Conservation (phyloP, 83 land plant genomes). For the Picea mariana region DNA sequence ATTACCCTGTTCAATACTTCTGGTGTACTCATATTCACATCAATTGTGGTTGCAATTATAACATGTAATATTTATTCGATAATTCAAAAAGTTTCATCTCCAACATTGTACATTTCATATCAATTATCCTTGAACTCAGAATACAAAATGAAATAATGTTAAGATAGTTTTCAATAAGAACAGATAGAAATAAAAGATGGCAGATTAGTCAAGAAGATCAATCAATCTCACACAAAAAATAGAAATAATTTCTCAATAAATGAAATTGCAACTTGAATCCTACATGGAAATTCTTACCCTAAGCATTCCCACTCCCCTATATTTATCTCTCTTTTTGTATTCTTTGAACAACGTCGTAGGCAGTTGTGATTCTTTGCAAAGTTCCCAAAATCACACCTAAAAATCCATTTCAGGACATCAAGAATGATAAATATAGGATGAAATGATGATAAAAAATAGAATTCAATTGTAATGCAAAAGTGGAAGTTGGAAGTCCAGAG, state of each 20-base stretch:
- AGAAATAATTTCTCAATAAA: background rate
- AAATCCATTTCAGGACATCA: background rate
- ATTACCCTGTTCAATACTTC: too few relatives aligned
- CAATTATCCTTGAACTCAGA: background rate
- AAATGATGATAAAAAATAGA: background rate
- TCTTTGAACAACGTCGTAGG: slow-evolving; percentile 53
- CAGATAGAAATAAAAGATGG: background rate
- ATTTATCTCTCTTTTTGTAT: slow-evolving; percentile 41
- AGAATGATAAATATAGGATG: background rate
- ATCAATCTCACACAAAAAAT: background rate
- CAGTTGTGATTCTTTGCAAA: slow-evolving; percentile 76
- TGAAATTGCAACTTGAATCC: too few relatives aligned
- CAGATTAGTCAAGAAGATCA: background rate
- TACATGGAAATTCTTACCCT: too few relatives aligned
- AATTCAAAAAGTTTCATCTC: too few relatives aligned
- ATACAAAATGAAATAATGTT: background rate
- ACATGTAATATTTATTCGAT: too few relatives aligned
- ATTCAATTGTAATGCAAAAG: background rate
- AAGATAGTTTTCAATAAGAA: background rate
- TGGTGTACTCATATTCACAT: too few relatives aligned
- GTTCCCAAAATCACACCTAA: slow-evolving; percentile 79
- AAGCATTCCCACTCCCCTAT: too few relatives aligned
- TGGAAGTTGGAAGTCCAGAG: background rate
- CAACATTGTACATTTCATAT: background rate
- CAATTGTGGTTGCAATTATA: too few relatives aligned